Evolutionary conservation across 768 basidiomycete genomes (phyloP), one percentile per base, ranked within the genome.

Genomic region (Trametes sanguinea): DNA sequence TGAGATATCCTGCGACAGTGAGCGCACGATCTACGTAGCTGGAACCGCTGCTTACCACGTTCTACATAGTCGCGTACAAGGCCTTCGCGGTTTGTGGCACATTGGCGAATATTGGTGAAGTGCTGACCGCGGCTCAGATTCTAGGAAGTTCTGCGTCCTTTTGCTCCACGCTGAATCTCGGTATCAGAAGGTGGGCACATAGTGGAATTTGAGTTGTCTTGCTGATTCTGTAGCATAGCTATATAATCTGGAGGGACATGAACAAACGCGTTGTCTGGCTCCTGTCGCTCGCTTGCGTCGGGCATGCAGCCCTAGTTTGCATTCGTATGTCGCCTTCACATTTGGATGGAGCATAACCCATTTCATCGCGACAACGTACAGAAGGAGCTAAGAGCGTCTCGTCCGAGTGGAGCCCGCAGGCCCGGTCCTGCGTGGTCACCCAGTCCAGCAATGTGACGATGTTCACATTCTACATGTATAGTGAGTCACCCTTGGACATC

Each of bases 401-500:
- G 8, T 54, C 57, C 17, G 14, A 8, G 7, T 59, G 55, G 52
- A 29, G 47, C 17, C 7, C 27, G 1, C 16, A 48, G 14, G 4
- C 44, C 13, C 29, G 33, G 1, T 37, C 57, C 4, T 63, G 57
- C 27, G 22, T 39, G 2, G 53, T 63, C 10, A 32, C 54, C 4
- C 51, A 32, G 8, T 54, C 62, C 9, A 63, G 57, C 40, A 48
- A 58, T 22, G 10, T 59, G 17, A 54, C 57, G 6, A 58, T 63
- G 62, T 58, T 63, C 37, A 30, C 53, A 29, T 63, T 63, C 57
- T 63, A 63, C 32, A n/a, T 58, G 7, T 63, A 63, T 52, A 63
- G 62, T 59, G 14, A 4, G 62, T 63, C 43, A 11, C 27, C 4
- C n/a, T 11, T 37, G 35, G 6, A 37, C 6, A 37, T 6, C 11